phyloP scores from a whole-genome alignment of 2,329 filamentous ascomycete species.

The Botrytis paeoniae region DNA sequence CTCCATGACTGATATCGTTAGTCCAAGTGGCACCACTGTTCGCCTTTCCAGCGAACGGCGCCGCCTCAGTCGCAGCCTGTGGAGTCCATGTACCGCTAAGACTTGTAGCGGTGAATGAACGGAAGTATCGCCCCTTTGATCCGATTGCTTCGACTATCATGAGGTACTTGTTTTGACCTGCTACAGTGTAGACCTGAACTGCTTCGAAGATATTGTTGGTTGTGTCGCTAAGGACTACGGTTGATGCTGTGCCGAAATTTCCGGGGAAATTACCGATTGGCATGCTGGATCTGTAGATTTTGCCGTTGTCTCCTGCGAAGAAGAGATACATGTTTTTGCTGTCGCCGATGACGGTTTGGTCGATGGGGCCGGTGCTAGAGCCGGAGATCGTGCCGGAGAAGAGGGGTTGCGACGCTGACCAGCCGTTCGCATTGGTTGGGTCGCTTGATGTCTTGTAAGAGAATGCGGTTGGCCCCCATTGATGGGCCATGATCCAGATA shows the following conservation, averaged over 20 bases:
- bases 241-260: neutral
- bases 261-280: neutral
- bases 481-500: neutral
- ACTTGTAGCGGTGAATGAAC: neutral
- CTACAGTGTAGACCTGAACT: neutral
- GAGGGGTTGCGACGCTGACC: neutral
- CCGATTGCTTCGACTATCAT: neutral
- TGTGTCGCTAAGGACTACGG: neutral
- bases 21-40: neutral
- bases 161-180: neutral
- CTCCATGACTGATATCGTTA: neutral
- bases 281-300: neutral
- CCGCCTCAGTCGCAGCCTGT: neutral
- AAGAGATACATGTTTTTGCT: neutral
- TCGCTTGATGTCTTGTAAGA: neutral
- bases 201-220: neutral
- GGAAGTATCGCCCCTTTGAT: neutral
- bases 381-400: neutral
- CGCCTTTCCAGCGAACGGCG: neutral
- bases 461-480: neutral
- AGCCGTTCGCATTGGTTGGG: neutral
- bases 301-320: neutral
- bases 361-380: neutral
- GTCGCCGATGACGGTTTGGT: neutral
- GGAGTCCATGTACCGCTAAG: neutral